Evolutionary conservation across 495 filamentous ascomycete genomes (phyloP).

Genomic region (Podospora australis): DNA sequence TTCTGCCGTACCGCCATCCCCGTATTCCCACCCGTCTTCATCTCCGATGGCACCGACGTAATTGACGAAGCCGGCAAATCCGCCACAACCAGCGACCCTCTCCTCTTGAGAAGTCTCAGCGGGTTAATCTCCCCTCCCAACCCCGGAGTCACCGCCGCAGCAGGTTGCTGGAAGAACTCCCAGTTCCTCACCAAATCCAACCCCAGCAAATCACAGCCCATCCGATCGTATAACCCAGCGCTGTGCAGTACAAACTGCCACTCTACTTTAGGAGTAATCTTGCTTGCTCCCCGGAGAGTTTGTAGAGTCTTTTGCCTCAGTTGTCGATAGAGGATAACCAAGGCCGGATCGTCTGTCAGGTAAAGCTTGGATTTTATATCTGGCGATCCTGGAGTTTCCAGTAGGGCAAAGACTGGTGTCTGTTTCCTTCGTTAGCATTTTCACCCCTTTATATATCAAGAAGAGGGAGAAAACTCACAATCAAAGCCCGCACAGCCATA

Average conservation of each 20-base stretch:
- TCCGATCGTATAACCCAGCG: conserved; percentile 80
- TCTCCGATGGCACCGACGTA: conserved; percentile 44
- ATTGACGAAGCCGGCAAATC: conserved; percentile 54
- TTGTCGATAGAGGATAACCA: conserved; percentile 81
- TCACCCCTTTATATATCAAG: not conserved
- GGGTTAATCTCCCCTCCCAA: conserved; percentile 51
- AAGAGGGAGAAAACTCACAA: conserved; percentile 38
- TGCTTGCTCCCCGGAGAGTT: conserved; percentile 75
- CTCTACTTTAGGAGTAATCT: conserved; percentile 71
- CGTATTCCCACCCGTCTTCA: conserved; percentile 43
- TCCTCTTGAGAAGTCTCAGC: conserved; percentile 58
- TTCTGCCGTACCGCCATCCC: conserved; percentile 53
- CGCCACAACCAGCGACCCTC: conserved; percentile 73
- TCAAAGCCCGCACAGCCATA: conserved; percentile 79
- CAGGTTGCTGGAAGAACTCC: conserved; percentile 68
- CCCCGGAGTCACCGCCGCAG: conserved; percentile 24
- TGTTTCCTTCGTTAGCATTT: conserved; percentile 26
- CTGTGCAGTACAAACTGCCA: conserved; percentile 89
- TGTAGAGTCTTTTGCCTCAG: conserved; percentile 80
- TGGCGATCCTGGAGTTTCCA: conserved; percentile 53
- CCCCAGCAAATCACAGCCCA: conserved; percentile 94
- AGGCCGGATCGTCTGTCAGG: conserved; percentile 81
- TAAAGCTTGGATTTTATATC: conserved; percentile 68
- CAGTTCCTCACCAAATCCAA: conserved; percentile 80
- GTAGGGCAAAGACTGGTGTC: conserved; percentile 70